A percentile compares a stretch with the other conserved stretches of the same genome.
These are phyloP conservation scores for Acmispon strigosus DNA, from an alignment of 306 rosid genomes.

Conservation along the genomic window DNA sequence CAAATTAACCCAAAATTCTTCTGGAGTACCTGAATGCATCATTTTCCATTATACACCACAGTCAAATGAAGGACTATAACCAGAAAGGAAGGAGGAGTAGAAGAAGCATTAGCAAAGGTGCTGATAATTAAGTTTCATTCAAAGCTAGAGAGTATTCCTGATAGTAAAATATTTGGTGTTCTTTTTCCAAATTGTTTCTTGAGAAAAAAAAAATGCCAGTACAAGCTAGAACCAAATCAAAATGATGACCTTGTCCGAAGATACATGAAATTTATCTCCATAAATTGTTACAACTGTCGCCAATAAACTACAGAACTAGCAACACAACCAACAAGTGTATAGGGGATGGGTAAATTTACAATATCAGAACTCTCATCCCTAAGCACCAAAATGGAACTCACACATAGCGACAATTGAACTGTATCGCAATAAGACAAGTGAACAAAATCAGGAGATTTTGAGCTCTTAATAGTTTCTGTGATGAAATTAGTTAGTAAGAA, in stretches of 20 bases:
- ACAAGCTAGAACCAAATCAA: conserved; percentile 5
- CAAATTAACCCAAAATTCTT: conserved; percentile 6
- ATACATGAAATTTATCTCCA: conserved; percentile 6
- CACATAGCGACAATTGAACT: not conserved
- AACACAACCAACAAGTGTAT: not conserved
- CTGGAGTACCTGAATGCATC: conserved; percentile 21
- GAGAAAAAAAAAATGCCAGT: not conserved
- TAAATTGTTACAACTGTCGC: not conserved
- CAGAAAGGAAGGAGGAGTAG: not conserved
- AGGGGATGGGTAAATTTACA: not conserved
- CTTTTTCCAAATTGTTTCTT: not conserved
- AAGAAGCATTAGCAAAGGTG: not conserved
- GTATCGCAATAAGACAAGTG: not conserved
- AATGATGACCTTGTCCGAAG: not conserved
- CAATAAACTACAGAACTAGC: not conserved
- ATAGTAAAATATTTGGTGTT: not conserved
- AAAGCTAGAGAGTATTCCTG: not conserved
- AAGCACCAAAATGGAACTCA: not conserved
- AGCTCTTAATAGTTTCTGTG: not conserved
- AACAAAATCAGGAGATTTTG: not conserved
- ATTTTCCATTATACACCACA: not conserved
- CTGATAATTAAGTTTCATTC: not conserved
- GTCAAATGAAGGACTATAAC: conserved; percentile 9
- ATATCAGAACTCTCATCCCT: not conserved
- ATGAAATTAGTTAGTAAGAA: not conserved